Evolutionary conservation across 2,329 filamentous ascomycete genomes (phyloP), one percentile per base, ranked within the genome.

Genomic region (Colletotrichum destructivum): DNA sequence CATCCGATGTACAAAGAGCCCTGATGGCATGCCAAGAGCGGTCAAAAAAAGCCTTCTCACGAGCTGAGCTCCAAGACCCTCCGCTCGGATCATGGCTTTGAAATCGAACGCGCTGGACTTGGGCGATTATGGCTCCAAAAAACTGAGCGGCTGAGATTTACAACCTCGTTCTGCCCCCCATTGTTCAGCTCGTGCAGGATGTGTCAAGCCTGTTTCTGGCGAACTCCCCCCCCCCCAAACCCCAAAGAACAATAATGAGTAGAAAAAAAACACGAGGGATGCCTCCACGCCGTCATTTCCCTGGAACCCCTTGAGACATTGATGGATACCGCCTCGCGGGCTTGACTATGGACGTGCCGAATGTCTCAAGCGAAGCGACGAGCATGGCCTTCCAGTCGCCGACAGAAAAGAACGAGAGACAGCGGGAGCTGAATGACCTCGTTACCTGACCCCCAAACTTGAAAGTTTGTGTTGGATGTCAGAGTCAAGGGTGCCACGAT

Each of bases 261-360:
- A 11, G 31, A 2, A 11, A 35, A 11, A 61, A n/a, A 23, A 21
- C 35, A 62, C 21, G 40, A 62, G 70, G 55, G 60, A 61, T 26
- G 16, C 16, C 1, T 44, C 15, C 31, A 70, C 21, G 35, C 56
- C 61, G 56, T 71, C 61, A 71, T 62, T 44, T 55, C 51, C 44
- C 31, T 62, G 55, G 57, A 35, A 44, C 49, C 61, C 23, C 70
- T 42, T 44, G 44, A 71, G 67, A 72, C 70, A 70, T 64, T 13
- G 16, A 52, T 40, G 44, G 49, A 18, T 44, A 23, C 31, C 49
- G 35, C 35, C 31, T 18, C 26, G 23, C 55, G 40, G 40, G 49
- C 70, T 71, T 66, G 56, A 18, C 66, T 61, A 23, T 44, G 42
- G 57, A 66, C 55, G 61, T 65, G 23, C 46, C 55, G 11, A 31